Conservation (phyloP, 192 early-diverging fungal genomes). For the Podochytrium sp. region DNA sequence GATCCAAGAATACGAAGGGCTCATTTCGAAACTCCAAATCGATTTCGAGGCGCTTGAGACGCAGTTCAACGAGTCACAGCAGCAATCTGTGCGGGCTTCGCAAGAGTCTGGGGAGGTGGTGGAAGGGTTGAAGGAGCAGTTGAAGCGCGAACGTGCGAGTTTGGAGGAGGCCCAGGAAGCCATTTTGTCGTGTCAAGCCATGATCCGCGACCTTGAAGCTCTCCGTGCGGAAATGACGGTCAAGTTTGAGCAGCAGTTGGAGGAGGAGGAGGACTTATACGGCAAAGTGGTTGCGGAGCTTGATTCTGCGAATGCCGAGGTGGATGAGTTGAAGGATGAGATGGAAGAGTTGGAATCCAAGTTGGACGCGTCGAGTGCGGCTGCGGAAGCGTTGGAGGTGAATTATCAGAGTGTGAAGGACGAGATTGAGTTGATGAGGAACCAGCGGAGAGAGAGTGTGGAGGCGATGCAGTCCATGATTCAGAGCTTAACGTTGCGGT, state of each 20-base stretch:
- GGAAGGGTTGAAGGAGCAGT: constrained; percentile 5
- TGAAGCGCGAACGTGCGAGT: constrained; percentile 13
- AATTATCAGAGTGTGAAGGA: constrained; percentile 28
- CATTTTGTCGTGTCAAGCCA: constrained; percentile 15
- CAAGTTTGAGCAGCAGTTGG: constrained; percentile 27
- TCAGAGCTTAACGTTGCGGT: constrained; percentile 12
- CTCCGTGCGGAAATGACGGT: constrained; percentile 17
- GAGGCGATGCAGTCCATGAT: constrained; percentile 35
- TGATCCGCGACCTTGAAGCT: constrained; percentile 29
- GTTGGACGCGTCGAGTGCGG: not conserved
- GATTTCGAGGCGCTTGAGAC: constrained; percentile 12
- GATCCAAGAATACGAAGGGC: constrained; percentile 19
- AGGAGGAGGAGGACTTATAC: constrained; percentile 14
- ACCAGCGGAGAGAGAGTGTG: constrained; percentile 20
- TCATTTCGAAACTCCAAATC: constrained; percentile 3
- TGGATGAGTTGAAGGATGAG: constrained; percentile 25
- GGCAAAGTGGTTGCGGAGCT: not conserved
- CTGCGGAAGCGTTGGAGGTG: constrained; percentile 8
- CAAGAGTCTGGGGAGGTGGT: constrained; percentile 4
- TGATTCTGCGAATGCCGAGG: constrained; percentile 8
- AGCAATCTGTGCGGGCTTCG: not conserved
- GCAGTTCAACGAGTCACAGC: not conserved
- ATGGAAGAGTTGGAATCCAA: constrained; percentile 15
- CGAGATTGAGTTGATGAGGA: constrained; percentile 23
- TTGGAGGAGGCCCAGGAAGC: constrained; percentile 23